Base-by-base conservation (phyloP, 495 filamentous ascomycete genomes). In the Parachaetomium inaequale region DNA sequence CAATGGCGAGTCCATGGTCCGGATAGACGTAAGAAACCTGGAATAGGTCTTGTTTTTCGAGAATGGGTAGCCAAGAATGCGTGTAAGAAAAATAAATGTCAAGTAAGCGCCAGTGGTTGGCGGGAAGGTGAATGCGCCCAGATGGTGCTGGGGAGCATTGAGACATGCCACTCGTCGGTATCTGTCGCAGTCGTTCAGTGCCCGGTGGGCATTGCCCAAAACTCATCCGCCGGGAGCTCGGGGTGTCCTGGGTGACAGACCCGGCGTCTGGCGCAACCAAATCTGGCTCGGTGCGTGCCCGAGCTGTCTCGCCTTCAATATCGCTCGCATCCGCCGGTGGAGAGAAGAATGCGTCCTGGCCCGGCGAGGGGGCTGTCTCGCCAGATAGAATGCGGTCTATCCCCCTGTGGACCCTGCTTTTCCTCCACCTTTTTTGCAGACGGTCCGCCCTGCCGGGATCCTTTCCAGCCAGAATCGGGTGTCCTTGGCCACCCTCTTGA, bases 21-120 rank as follows among this genome's bases (percentile, higher is more conserved):
- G 62, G 78, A 55, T 74, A 83, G 65, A 64, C 80, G 53, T 67
- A 80, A 53, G 61, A 79, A 43, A 73, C 72, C 34, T 80, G 81
- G 53, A 70, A 76, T 51, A 90, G 75, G 59, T 84, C 85, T 67
- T 89, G 85, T 67, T 89, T 90, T 28, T 88, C 85, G 34, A 87
- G 75, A 42, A 90, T 84, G 4, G 88, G 88, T 19, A 91, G 80
- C 88, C 88, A 92, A 12, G 79, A 80, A 68, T 90, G 85, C 3
- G 88, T 91, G 56, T 85, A 83, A 4, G 87, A 83, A 66, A 90
- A 90, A 67, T 89, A 90, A 7, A 86, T 78, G 66, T 92, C 87
- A 25, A 92, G 74, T 3, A 91, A 72, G 31, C 82, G 81, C 66
- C 87, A 88, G 7, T 85, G 80, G 56, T 87, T 83, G 23, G 79